These are phyloP conservation scores for Tilletia setariae DNA, from an alignment of 1,284 basidiomycete species.

Conservation along the genomic window DNA sequence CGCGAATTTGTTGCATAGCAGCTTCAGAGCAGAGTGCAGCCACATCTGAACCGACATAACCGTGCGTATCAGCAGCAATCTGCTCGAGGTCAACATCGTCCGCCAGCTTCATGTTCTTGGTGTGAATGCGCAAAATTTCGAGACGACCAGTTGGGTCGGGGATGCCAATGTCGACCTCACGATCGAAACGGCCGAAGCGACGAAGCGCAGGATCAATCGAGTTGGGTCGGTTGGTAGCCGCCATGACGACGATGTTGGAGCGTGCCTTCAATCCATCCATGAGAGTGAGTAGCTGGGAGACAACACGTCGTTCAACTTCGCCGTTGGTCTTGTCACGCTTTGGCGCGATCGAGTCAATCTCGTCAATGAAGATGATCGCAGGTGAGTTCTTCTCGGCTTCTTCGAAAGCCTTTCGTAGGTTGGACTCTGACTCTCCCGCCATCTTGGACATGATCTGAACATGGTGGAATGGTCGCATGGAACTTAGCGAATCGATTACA, in stretches of 20 bases:
- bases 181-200: conserved; percentile 97
- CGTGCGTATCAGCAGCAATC: conserved; percentile 98
- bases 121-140: conserved; percentile 97
- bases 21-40: conserved; percentile 95
- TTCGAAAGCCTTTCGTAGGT: conserved; percentile 95
- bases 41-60: conserved; percentile 96
- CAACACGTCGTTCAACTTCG: conserved; percentile 97
- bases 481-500: not conserved
- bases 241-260: conserved; percentile 99
- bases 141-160: conserved; percentile 97
- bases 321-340: conserved; percentile 99
- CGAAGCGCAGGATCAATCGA: conserved; percentile 97
- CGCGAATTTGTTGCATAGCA: conserved; percentile 96
- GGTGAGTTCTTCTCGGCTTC: conserved; percentile 99
- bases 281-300: conserved; percentile 92
- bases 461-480: not conserved
- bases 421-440: conserved; percentile 97
- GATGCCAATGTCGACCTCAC: conserved; percentile 98
- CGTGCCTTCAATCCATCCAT: conserved; percentile 99
- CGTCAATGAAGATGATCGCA: conserved; percentile 99
- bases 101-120: conserved; percentile 99
- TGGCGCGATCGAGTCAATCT: conserved; percentile 97
- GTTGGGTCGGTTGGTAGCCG: conserved; percentile 96
- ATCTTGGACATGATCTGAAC: conserved; percentile 94
- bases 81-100: conserved; percentile 95